Evolutionary conservation across 176 grass and related monocot genomes (phyloP), one percentile per base, ranked within the genome.

Genomic region (Raddia distichophylla): DNA sequence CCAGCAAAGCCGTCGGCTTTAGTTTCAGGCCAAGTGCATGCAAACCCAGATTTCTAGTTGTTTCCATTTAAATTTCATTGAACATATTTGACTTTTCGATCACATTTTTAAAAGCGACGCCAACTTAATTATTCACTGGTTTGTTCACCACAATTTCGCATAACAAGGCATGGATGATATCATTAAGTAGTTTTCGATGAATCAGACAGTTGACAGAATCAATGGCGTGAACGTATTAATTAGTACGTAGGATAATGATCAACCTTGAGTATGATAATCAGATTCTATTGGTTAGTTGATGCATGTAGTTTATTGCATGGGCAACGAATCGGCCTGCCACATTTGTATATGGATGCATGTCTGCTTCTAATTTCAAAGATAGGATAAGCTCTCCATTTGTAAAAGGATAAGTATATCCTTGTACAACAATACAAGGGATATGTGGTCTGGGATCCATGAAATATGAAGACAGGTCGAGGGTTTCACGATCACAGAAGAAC

Each of bases 211-310:
- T 44, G 45, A 19, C 6, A 71, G 33, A 18, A 75, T 75, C 35
- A 13, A 45, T 44, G 37, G 55, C 17, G 18, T 59, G 73, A 57
- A 59, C 53, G 11, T 46, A 47, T 32, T 75, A 45, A 58, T 75
- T 63, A 53, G 16, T 42, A 8, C 15, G 61, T 13, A 66, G 47
- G 33, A 53, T 66, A 34, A 47, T 8, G 75, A 47, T 12, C 43
- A 48, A 48, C 20, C 58, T 64, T 77, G 75, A 51, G 22, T 62
- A 78, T 64, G 60, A 44, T 17, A 54, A 74, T 46, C 19, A 20
- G 10, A 56, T 32, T 56, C 32, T 6, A 42, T 0, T 14, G 13
- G 45, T 77, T 37, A 13, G 8, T 34, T 16, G 51, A 35, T 67
- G 49, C 37, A 57, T 6, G 19, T 11, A 22, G 14, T 75, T 68